Evolutionary conservation across 768 basidiomycete species (phyloP).

Genomic region (Termitomyces sp.): DNA sequence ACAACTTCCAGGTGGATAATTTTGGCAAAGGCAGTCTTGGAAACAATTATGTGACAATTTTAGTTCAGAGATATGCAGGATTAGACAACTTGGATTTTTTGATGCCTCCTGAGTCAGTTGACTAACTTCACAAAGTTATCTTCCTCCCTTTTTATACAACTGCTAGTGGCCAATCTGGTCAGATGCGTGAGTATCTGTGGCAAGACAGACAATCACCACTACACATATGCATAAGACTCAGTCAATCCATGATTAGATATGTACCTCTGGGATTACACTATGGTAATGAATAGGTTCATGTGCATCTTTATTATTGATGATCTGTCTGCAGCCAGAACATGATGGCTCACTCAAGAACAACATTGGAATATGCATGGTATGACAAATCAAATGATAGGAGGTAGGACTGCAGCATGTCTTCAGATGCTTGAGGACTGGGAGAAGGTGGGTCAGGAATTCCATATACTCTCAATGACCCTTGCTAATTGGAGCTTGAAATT

Average conservation of each 20-base stretch:
- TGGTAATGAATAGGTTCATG: slow-evolving; percentile 11
- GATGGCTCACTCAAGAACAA: slow-evolving; percentile 68
- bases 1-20: slow-evolving; percentile 50
- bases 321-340: slow-evolving; percentile 38
- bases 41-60: slow-evolving; percentile 44
- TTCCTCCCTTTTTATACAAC: too few relatives aligned
- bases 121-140: not conserved
- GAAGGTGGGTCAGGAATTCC: slow-evolving; percentile 41
- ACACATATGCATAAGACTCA: not conserved
- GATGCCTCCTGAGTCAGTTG: slow-evolving; percentile 35
- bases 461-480: not conserved
- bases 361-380: slow-evolving; percentile 49
- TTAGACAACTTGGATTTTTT: slow-evolving; percentile 37
- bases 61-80: slow-evolving; percentile 42
- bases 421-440: slow-evolving; percentile 59
- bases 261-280: slow-evolving; percentile 32
- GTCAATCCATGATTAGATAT: slow-evolving; percentile 19
- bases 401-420: slow-evolving; percentile 54
- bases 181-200: slow-evolving; percentile 26
- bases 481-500: not conserved
- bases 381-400: slow-evolving; percentile 48
- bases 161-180: slow-evolving; percentile 29
- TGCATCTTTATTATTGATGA: not conserved
- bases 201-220: too few relatives aligned
- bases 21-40: slow-evolving; percentile 45